Evolutionary conservation across 345 rosid species (phyloP).

Genomic region (Eucalyptus tenuipes): DNA sequence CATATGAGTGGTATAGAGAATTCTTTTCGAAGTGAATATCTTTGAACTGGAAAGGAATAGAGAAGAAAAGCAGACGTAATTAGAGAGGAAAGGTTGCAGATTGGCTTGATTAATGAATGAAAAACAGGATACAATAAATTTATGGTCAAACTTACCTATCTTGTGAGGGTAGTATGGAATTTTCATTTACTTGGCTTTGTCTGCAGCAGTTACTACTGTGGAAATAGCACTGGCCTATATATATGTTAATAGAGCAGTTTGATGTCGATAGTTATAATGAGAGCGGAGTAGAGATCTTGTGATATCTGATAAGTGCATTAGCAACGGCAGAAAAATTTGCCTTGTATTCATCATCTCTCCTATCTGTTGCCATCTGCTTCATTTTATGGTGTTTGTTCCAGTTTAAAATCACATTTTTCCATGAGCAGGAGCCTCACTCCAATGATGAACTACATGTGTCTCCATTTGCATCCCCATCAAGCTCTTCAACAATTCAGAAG

Average conservation of each 20-base stretch:
- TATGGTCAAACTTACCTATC: neutral
- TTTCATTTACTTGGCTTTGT: neutral
- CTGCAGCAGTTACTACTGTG: neutral
- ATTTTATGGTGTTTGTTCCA: neutral
- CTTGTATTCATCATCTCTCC: neutral
- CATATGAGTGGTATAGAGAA: neutral
- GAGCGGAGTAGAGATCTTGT: neutral
- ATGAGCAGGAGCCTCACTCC: constrained; percentile 31
- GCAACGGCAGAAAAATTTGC: neutral
- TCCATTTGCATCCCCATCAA: constrained; percentile 34
- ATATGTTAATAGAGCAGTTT: neutral
- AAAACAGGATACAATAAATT: neutral
- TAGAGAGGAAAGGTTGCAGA: neutral
- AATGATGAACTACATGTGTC: constrained; percentile 20
- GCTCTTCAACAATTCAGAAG: constrained; percentile 21
- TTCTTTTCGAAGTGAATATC: neutral
- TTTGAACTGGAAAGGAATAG: neutral
- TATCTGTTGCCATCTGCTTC: neutral
- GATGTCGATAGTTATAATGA: neutral
- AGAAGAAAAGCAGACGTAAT: neutral
- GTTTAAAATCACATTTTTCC: neutral
- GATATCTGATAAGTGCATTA: neutral
- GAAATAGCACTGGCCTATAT: neutral
- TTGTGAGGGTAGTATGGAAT: neutral
- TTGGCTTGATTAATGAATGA: neutral